A percentile compares a stretch with the other conserved stretches of the same genome.
Conservation (phyloP, 225 moss, liverwort and hornwort species). For the Marchantia paleacea region DNA sequence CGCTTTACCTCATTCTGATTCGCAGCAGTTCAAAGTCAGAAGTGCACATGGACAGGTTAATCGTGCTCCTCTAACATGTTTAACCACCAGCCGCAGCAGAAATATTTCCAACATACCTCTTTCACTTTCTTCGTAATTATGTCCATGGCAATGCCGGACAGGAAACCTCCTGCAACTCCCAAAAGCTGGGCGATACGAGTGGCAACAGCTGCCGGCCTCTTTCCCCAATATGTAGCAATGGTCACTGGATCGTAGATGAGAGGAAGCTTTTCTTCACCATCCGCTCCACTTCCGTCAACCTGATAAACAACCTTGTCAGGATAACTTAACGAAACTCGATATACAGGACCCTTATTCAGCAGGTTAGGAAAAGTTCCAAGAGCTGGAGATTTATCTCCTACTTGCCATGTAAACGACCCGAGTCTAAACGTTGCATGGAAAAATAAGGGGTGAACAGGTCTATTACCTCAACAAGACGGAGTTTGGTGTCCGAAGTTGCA, state of each 20-base stretch:
- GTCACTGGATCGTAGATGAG: slow-evolving; percentile 73
- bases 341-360: too few species aligned
- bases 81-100: neutral
- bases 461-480: slow-evolving; percentile 84
- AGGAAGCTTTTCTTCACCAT: slow-evolving; percentile 68
- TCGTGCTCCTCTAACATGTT: neutral
- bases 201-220: slow-evolving; percentile 76
- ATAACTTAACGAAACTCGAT: too few species aligned
- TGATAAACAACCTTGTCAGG: slow-evolving; percentile 28
- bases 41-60: too few species aligned
- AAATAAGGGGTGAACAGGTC: neutral
- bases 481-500: slow-evolving; percentile 61
- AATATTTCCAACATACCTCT: slow-evolving; percentile 41
- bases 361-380: neutral
- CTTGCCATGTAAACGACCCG: neutral
- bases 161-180: slow-evolving; percentile 83
- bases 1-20: slow-evolving; percentile 93
- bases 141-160: slow-evolving; percentile 82
- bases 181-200: slow-evolving; percentile 85
- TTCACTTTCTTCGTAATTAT: slow-evolving; percentile 73
- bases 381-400: neutral
- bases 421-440: neutral
- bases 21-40: neutral
- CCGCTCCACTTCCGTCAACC: slow-evolving; percentile 56
- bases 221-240: slow-evolving; percentile 91